Evolutionary conservation across 345 rosid genomes (phyloP), one percentile per base, ranked within the genome.

Genomic region (Raphanus sativus): DNA sequence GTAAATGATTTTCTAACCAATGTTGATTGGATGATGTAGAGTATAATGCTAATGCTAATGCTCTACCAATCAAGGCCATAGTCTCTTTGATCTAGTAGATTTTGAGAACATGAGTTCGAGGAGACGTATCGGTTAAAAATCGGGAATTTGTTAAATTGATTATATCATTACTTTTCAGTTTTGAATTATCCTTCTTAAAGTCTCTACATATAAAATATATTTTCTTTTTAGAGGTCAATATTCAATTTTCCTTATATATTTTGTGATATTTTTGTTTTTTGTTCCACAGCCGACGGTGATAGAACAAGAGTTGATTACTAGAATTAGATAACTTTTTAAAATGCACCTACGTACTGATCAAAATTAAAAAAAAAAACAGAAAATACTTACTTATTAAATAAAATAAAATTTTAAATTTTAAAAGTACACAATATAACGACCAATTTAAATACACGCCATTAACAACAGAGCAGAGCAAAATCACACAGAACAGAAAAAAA

Each of bases 391-490:
- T 54, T 33, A 40, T 30, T 16, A 26, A 26, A 55, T 5, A 32
- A 68, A 34, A 52, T 0, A 38, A 38, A 32, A 28, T 2, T 28
- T 28, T 28, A 34, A 8, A 38, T 38, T 9, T 38, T 2, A 38
- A 38, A 38, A 38, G 84, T 10, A 67, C 73, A 67, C 81, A 70
- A 67, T 83, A 75, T 81, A 75, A 83, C 86, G 77, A 81, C 83
- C 86, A 77, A 45, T 80, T 70, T 74, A 16, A 80, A 59, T 73
- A 65, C 76, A 77, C 63, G 73, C 62, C 77, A 77, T 45, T 71
- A 42, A 71, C 76, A 65, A 77, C 72, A 77, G 40, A 77, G 16
- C 66, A 71, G 10, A 63, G 34, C 67, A 54, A 65, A 33, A 8
- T 25, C 71, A 58, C 52, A 76, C 17, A 75, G 3, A 13, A 62